These are phyloP conservation scores for Debaryomyces sp. DNA, from an alignment of 1,139 yeast genomes.

Conservation along the genomic window DNA sequence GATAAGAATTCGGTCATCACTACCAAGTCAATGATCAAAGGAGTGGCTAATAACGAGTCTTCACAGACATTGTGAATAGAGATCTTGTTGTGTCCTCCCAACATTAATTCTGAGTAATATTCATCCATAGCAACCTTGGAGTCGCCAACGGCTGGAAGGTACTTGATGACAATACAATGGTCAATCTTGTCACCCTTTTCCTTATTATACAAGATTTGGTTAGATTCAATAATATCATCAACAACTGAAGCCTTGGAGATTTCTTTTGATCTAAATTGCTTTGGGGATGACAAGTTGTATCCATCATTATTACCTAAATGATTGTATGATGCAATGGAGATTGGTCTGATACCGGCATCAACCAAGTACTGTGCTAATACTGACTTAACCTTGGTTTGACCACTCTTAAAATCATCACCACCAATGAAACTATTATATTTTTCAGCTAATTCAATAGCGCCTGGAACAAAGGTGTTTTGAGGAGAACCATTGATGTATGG, in stretches of 20 bases:
- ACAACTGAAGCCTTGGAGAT: slow-evolving; percentile 91
- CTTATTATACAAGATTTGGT: slow-evolving; percentile 81
- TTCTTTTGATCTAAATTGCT: slow-evolving; percentile 94
- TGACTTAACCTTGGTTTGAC: slow-evolving; percentile 94
- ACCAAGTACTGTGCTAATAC: slow-evolving; percentile 94
- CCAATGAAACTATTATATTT: slow-evolving; percentile 77
- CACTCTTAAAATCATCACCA: slow-evolving; percentile 97
- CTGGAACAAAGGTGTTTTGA: slow-evolving; percentile 96
- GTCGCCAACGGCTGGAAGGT: slow-evolving; percentile 92
- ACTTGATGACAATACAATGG: slow-evolving; percentile 95
- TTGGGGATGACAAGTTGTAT: slow-evolving; percentile 87
- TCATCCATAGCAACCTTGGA: slow-evolving; percentile 99
- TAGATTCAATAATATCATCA: slow-evolving; percentile 91
- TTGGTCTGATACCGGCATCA: slow-evolving; percentile 96
- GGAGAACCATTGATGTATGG: slow-evolving; percentile 97
- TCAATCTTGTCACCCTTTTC: slow-evolving; percentile 80
- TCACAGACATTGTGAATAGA: slow-evolving; percentile 95
- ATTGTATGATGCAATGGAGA: slow-evolving; percentile 92
- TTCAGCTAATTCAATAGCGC: slow-evolving; percentile 89
- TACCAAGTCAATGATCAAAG: slow-evolving; percentile 88
- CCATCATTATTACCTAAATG: slow-evolving; percentile 98
- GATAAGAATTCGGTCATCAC: slow-evolving; percentile 88
- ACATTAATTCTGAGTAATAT: slow-evolving; percentile 93
- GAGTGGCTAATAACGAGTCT: slow-evolving; percentile 93
- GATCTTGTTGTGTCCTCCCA: slow-evolving; percentile 95